Conservation (phyloP, 2,329 filamentous ascomycete genomes). For the Trichoderma hamatum region DNA sequence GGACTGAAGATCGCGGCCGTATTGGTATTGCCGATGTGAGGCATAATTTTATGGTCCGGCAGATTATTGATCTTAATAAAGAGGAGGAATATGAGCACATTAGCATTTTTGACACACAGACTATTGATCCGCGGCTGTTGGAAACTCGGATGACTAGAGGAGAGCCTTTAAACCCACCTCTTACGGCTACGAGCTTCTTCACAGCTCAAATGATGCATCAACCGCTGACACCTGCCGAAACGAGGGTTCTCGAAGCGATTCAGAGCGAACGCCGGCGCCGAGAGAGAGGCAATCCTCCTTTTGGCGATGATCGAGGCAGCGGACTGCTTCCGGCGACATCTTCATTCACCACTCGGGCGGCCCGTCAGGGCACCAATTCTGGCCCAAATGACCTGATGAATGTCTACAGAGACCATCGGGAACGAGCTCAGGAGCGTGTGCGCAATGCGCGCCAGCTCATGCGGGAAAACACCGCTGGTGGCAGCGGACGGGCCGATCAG, state of each 20-base stretch:
- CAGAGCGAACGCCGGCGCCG: constrained; percentile 56
- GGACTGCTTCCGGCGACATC: constrained; percentile 30
- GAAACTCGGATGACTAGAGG: constrained; percentile 51
- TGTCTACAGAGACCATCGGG: constrained; percentile 44
- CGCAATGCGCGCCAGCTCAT: constrained; percentile 41
- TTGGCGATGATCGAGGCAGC: constrained; percentile 34
- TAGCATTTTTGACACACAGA: constrained; percentile 57
- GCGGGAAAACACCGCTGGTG: constrained; percentile 32
- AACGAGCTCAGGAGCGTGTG: constrained; percentile 40
- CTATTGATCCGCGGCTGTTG: constrained; percentile 57
- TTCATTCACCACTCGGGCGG: constrained; percentile 35
- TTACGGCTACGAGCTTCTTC: constrained; percentile 17
- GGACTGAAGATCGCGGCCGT: constrained; percentile 85
- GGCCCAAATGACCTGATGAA: constrained; percentile 45
- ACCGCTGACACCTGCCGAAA: constrained; percentile 58
- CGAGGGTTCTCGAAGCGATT: constrained; percentile 59
- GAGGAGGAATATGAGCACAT: constrained; percentile 61
- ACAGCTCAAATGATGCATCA: constrained; percentile 44
- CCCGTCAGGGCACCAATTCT: constrained; percentile 42
- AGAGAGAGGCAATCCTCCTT: constrained; percentile 44
- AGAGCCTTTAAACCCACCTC: constrained; percentile 34
- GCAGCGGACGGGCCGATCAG: constrained; percentile 36
- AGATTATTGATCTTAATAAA: constrained; percentile 67
- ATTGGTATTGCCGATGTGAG: constrained; percentile 75
- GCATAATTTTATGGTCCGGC: constrained; percentile 66